Evolutionary conservation across 2,329 filamentous ascomycete genomes (phyloP), one percentile per base, ranked within the genome.

Genomic region (Pseudopyricularia javanii): DNA sequence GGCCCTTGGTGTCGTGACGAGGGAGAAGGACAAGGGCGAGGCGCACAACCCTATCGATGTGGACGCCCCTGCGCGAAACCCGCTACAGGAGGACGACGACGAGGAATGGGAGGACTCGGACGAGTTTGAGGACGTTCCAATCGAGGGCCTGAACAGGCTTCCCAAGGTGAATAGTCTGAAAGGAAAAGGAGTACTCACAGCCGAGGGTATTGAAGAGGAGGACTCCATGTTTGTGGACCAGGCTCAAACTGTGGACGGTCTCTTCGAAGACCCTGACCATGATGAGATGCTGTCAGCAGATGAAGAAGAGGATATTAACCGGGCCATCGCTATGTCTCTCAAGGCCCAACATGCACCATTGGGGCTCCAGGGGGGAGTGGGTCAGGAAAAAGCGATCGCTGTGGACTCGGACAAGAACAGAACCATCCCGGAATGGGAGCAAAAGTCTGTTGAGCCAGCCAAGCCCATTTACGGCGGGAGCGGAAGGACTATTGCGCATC

Each of bases 1-100:
- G 90, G 91, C 91, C 0, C 71, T 98, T 6, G 93, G 93, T 51
- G 93, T 98, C 26, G 91, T 98, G 22, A 90, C 85, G 56, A 88
- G 83, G 56, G 85, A 88, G 55, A 94, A 87, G 58, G 81, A 93
- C 50, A 78, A 84, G 45, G 90, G 88, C 3, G 79, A 88, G 57
- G 80, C 82, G 28, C 85, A 91, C 57, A 95, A 90, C 64, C 91
- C 93, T 0, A 97, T 98, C 55, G 90, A 97, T 63, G 80, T 98
- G 17, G 93, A 98, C 64, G 79, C 72, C 52, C 75, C 79, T 60
- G 73, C 74, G 53, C 72, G 82, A 32, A 73, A 75, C 35, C 77
- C 80, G 26, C 75, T 79, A 50, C 75, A 78, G 55, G 71, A 78
- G 2, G 74, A 76, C 1, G 80, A 81, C 51, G 83, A 86, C 2